phyloP scores from a whole-genome alignment of 2,329 filamentous ascomycete species.

The Lachnellula arida region DNA sequence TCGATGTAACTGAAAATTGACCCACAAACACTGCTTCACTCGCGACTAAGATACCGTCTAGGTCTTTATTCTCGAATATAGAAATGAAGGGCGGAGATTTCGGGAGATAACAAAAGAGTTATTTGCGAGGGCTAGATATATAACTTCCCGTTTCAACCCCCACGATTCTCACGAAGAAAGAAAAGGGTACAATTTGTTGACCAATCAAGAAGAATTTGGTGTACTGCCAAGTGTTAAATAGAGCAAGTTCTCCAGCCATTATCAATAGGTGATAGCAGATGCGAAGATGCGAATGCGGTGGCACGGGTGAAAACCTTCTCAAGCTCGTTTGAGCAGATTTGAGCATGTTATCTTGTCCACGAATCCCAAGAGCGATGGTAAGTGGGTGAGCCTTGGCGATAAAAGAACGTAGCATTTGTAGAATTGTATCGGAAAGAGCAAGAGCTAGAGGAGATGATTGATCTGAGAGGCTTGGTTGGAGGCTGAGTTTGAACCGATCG shows the following conservation, averaged over 20 bases:
- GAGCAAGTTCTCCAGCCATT: slow-evolving; percentile 2
- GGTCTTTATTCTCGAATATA: not conserved
- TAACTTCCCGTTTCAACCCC: not conserved
- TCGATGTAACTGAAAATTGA: not conserved
- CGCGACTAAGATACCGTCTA: not conserved
- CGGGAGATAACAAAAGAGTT: not conserved
- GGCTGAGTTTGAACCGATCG: too few species aligned
- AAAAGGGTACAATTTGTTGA: not conserved
- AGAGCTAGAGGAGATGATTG: too few species aligned
- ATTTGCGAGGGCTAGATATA: not conserved
- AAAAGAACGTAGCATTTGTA: not conserved
- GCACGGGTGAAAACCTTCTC: not conserved
- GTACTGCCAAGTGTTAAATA: not conserved
- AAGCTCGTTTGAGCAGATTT: slow-evolving; percentile 5
- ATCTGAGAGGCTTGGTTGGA: too few species aligned
- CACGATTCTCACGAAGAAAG: not conserved
- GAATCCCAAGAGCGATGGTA: not conserved
- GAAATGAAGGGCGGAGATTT: not conserved
- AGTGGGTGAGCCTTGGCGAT: not conserved
- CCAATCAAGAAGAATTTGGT: not conserved
- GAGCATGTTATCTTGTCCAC: slow-evolving; percentile 3
- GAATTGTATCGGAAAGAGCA: not conserved
- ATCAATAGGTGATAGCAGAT: not conserved
- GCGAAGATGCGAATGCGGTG: not conserved
- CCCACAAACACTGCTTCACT: not conserved